These are phyloP conservation scores for Pseudocercospora crystallina DNA, from an alignment of 2,329 filamentous ascomycete species.

Conservation along the genomic window DNA sequence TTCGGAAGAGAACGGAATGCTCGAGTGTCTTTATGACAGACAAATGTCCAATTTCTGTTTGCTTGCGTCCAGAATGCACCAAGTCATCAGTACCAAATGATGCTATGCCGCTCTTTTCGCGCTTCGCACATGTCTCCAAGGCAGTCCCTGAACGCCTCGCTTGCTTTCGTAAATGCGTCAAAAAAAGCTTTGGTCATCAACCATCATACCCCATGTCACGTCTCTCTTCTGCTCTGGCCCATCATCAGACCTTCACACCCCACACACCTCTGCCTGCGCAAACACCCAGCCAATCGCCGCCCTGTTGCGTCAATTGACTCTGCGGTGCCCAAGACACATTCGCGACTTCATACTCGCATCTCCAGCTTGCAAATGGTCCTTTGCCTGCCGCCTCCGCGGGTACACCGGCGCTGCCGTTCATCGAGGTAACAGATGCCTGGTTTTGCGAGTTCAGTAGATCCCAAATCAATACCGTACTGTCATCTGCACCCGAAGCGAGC, in stretches of 20 bases:
- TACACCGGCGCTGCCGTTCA: constrained; percentile 30
- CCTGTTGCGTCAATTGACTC: constrained; percentile 63
- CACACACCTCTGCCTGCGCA: constrained; percentile 78
- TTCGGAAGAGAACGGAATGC: too few species aligned
- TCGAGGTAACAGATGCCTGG: constrained; percentile 36
- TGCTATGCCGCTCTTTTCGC: too few species aligned
- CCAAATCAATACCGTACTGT: constrained; percentile 90
- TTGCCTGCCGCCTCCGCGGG: constrained; percentile 47
- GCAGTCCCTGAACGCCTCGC: too few species aligned
- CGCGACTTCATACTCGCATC: constrained; percentile 82
- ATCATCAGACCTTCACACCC: constrained; percentile 61
- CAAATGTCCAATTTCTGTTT: too few species aligned
- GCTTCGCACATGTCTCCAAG: too few species aligned
- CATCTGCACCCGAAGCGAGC: constrained; percentile 87
- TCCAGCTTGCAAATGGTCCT: constrained; percentile 75
- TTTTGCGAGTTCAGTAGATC: constrained; percentile 72
- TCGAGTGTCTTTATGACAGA: too few species aligned
- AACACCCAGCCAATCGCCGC: constrained; percentile 81
- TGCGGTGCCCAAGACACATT: constrained; percentile 84
- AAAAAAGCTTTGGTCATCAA: not conserved
- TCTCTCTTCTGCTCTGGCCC: too few species aligned
- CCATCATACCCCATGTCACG: too few species aligned
- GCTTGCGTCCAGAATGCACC: too few species aligned
- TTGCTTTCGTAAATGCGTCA: constrained; percentile 5
- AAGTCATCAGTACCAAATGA: too few species aligned